A percentile compares a stretch with the other conserved stretches of the same genome.
These are phyloP conservation scores for Picea mariana DNA, from an alignment of 83 land plant species.

Conservation along the genomic window DNA sequence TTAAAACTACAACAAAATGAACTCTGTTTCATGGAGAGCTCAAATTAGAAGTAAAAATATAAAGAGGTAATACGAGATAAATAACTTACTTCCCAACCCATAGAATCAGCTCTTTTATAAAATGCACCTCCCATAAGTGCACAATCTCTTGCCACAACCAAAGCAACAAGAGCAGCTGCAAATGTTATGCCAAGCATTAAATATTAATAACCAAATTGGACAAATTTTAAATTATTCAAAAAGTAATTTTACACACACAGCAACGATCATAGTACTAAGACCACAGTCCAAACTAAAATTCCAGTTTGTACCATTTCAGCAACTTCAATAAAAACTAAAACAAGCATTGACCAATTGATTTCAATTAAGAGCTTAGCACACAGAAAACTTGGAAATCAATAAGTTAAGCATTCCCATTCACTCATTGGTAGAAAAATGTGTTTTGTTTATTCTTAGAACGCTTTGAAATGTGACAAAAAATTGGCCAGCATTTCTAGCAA, in stretches of 20 bases:
- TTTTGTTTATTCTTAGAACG: neutral
- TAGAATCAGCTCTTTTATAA: slow-evolving; percentile 65
- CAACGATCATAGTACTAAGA: neutral
- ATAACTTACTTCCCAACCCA: slow-evolving; percentile 74
- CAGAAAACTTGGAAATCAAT: neutral
- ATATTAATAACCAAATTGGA: neutral
- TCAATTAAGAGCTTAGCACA: neutral
- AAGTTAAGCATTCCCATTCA: neutral
- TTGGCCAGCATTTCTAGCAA: neutral
- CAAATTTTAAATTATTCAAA: slow-evolving; percentile 16
- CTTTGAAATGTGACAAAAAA: neutral
- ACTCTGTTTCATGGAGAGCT: neutral
- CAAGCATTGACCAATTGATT: neutral
- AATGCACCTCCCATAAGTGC: slow-evolving; percentile 77
- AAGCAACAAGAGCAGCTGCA: slow-evolving; percentile 84
- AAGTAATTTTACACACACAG: neutral
- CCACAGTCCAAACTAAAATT: neutral
- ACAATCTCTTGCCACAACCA: slow-evolving; percentile 77
- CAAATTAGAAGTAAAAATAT: neutral
- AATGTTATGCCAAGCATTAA: slow-evolving; percentile 4
- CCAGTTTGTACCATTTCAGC: neutral
- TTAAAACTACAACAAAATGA: neutral
- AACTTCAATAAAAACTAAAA: neutral
- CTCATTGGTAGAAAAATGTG: neutral
- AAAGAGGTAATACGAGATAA: neutral